Conservation (phyloP, 2,329 filamentous ascomycete species). For the Ophiosphaerella herpotricha region DNA sequence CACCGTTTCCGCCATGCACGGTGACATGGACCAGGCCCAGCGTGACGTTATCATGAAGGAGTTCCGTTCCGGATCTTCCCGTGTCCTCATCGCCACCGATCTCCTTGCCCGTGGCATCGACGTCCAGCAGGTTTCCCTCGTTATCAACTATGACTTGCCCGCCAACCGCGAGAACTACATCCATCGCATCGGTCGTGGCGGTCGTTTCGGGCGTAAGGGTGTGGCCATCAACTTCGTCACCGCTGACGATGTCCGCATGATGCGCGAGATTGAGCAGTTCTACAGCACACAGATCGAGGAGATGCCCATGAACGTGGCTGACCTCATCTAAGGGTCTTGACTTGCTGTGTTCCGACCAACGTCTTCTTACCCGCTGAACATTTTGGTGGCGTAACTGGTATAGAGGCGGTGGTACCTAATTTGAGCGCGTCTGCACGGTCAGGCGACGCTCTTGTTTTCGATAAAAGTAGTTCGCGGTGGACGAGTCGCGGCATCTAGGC, state of each 20-base stretch:
- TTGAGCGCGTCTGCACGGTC: conserved; percentile 38
- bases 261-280: conserved; percentile 99
- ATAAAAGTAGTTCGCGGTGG: conserved; percentile 44
- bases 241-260: conserved; percentile 98
- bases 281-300: conserved; percentile 99
- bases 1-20: conserved; percentile 99
- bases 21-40: conserved; percentile 97
- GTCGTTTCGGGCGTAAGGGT: conserved; percentile 99
- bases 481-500: conserved; percentile 47
- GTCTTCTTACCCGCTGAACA: conserved; percentile 27
- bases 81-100: conserved; percentile 98
- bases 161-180: conserved; percentile 99
- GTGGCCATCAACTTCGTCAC: conserved; percentile 99
- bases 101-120: conserved; percentile 99
- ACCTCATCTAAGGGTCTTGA: conserved; percentile 47
- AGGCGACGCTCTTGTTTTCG: conserved; percentile 32
- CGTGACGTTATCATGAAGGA: conserved; percentile 99
- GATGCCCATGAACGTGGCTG: conserved; percentile 94
- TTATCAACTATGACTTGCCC: conserved; percentile 99
- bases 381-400: conserved; percentile 29
- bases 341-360: conserved; percentile 29
- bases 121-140: conserved; percentile 98
- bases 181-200: conserved; percentile 98
- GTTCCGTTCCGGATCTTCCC: conserved; percentile 97
- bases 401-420: conserved; percentile 39